Percentiles rank a stretch among this genome's conserved stretches.
Conservation (phyloP, 345 rosid genomes). For the Alliaria petiolata region DNA sequence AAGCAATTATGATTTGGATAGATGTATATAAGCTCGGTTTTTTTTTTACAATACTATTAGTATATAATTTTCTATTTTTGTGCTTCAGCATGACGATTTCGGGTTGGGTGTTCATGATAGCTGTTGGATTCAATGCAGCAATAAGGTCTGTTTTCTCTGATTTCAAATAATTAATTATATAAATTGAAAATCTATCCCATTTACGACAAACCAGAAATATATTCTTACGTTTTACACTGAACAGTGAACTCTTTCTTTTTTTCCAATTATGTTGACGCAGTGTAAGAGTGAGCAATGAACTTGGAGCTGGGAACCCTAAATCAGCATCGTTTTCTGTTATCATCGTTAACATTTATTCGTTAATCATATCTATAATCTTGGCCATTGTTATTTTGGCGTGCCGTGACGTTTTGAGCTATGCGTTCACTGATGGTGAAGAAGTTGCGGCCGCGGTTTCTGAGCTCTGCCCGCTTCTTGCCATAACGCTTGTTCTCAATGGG, state of each 20-base stretch:
- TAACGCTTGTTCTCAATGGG: constrained; percentile 67
- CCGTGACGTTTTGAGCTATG: constrained; percentile 52
- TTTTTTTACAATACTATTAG: no score
- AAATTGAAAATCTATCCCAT: not conserved
- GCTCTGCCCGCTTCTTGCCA: constrained; percentile 61
- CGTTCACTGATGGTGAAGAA: constrained; percentile 55
- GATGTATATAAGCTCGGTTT: no score
- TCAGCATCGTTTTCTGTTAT: constrained; percentile 62
- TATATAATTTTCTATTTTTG: not conserved
- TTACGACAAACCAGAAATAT: not conserved
- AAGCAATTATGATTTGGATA: no score
- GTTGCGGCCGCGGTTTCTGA: constrained; percentile 69
- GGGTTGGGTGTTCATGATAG: constrained; percentile 58
- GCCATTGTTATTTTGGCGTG: constrained; percentile 35
- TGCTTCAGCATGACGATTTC: constrained; percentile 46
- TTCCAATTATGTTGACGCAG: constrained; percentile 28
- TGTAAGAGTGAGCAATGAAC: constrained; percentile 82
- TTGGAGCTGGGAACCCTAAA: constrained; percentile 73
- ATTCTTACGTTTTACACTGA: no score
- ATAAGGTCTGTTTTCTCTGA: constrained; percentile 37
- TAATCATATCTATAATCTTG: constrained; percentile 35
- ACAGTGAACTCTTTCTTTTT: not conserved
- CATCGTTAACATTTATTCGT: constrained; percentile 42
- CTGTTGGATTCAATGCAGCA: constrained; percentile 63
- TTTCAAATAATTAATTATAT: no score